Base-by-base conservation (phyloP, 2,329 filamentous ascomycete genomes). In the Zymoseptoria tritici region DNA sequence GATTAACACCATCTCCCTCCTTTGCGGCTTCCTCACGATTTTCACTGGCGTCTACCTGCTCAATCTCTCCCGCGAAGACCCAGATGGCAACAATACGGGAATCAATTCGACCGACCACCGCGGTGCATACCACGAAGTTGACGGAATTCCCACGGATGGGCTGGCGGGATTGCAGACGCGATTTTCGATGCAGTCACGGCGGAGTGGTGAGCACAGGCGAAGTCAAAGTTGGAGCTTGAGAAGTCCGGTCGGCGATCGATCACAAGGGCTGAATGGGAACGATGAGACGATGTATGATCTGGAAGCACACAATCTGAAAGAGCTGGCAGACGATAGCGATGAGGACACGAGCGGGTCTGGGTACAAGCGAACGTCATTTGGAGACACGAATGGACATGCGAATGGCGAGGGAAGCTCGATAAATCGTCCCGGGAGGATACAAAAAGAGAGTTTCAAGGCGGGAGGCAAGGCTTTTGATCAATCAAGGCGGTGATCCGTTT, bases 31-130 rank as follows among this genome's bases (percentile, higher is more conserved):
- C 78, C 84, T 97, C 60, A 86, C 94, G 66, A 97, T 96, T 62
- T 97, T 97, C 74, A 89, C 91, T 2, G 93, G 93, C 26, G 93
- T 97, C 57, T 97, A 97, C 75, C 84, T 97, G 5, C 83, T 97
- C 67, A 97, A 97, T 71, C 85, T 99, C n/a, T 97, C 93, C 0
- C 87, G 94, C 70, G 84, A 87, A 66, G 94, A 99, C 71, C 91
- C 94, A 1, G 86, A 96, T 70, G 92, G 92, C 56, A 85, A 81
- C 60, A 83, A 82, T 60, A 74, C 87, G 64, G 79, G 89, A 42
- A 82, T 84, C 57, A 63, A 63, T 24, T 83, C 57, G 54, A 60
- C 59, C 54, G 74, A 73, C 52, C 71, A 71, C 42, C 66, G 68
- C n/a, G 70, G 70, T 16, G 59, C 62, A 56, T 72, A 73, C 59